Percentiles rank a stretch among this genome's conserved stretches.
Conservation (phyloP, 2,329 filamentous ascomycete species). For the Calonectria henricotiae region DNA sequence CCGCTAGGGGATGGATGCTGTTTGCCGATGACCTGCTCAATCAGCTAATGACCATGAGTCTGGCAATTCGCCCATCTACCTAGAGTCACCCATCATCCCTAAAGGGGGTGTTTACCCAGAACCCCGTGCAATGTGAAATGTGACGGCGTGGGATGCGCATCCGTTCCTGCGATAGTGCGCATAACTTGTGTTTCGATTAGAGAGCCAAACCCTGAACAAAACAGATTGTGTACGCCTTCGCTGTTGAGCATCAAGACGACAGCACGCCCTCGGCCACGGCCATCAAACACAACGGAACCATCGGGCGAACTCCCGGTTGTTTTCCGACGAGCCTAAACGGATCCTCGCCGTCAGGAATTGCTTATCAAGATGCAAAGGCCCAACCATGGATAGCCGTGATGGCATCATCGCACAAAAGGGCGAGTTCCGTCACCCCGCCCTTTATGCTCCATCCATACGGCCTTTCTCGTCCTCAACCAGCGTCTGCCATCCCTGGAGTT, state of each 20-base stretch:
- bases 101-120: slow-evolving; percentile 18
- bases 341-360: slow-evolving; percentile 16
- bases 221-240: slow-evolving; percentile 1
- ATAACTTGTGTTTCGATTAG: slow-evolving; percentile 10
- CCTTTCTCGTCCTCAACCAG: neutral
- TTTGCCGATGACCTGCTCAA: slow-evolving; percentile 25
- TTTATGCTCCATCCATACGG: slow-evolving; percentile 5
- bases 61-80: slow-evolving; percentile 16
- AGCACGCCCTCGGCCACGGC: neutral
- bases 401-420: slow-evolving; percentile 26
- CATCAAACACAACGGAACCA: slow-evolving; percentile 17
- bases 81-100: slow-evolving; percentile 10
- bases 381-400: neutral
- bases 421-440: neutral
- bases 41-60: slow-evolving; percentile 25
- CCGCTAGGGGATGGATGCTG: slow-evolving; percentile 1
- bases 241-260: slow-evolving; percentile 7
- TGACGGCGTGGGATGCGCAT: slow-evolving; percentile 30
- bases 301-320: slow-evolving; percentile 28
- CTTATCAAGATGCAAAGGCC: slow-evolving; percentile 16
- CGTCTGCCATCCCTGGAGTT: neutral
- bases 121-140: slow-evolving; percentile 27
- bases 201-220: neutral
- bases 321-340: slow-evolving; percentile 31
- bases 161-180: slow-evolving; percentile 22